Evolutionary conservation across 306 rosid species (phyloP).

Genomic region (Mimosa bimucronata): DNA sequence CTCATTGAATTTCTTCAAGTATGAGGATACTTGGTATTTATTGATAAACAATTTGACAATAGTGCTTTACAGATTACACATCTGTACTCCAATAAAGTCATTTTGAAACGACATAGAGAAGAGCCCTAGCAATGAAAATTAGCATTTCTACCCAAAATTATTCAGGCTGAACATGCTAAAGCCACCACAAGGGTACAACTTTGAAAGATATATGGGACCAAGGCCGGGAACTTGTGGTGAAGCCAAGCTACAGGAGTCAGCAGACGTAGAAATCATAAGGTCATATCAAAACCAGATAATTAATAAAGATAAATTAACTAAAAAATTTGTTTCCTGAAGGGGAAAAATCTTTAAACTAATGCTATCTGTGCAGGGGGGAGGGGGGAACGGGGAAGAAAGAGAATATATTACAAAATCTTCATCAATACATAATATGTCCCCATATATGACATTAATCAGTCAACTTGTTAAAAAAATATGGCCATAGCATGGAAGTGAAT

Average conservation of each 20-base stretch:
- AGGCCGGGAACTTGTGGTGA: no score
- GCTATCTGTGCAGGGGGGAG: conserved; percentile 6
- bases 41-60: not conserved
- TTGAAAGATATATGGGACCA: not conserved
- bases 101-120: not conserved
- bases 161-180: not conserved
- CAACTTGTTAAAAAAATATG: not conserved
- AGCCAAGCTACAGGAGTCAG: not conserved
- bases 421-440: not conserved
- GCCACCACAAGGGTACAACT: not conserved
- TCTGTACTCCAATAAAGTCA: not conserved
- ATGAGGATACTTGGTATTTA: not conserved
- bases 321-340: not conserved
- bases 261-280: not conserved
- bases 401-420: not conserved
- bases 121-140: not conserved
- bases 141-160: not conserved
- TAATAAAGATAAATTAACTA: not conserved
- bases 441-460: not conserved
- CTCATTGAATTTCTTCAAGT: not conserved
- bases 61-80: not conserved
- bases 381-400: not conserved
- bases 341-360: not conserved
- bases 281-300: conserved; percentile 19
- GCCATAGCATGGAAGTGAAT: not conserved